Evolutionary conservation across 495 filamentous ascomycete species (phyloP), one percentile per base, ranked within the genome.

Genomic region (Glarea lozoyensis): DNA sequence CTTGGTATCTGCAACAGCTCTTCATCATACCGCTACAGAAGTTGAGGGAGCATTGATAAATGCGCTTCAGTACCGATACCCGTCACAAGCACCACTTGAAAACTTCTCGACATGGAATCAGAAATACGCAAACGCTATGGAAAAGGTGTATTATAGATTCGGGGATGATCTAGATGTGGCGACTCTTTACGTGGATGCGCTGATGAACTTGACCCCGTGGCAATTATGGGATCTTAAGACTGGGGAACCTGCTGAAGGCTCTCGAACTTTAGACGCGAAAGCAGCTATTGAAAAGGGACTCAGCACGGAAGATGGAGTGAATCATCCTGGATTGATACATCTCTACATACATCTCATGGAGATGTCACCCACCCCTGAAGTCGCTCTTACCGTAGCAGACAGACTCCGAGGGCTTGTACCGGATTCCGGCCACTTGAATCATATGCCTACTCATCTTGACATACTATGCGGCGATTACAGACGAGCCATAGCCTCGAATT

Each of bases 261-360:
- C 81, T 3, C 72, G 64, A 16, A 79, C 79, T 1, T 43, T 79
- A 3, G 76, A 84, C 31, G 67, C 66, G 1, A 79, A 76, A 41
- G 39, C 29, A 0, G 64, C 76, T 1, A 61, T 86, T 15, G 76
- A 84, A 24, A 54, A 48, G 3, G 70, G 65, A 1, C 56, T 86
- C 30, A 41, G 59, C 2, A 54, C 53, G 4, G 54, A 66, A 5
- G 64, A 61, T 3, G 62, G 63, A n/a, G 52, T 61, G 2, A 36
- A 46, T 9, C 76, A 84, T 45, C 78, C 81, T 0, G 81, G 80
- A 2, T 57, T 86, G 2, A 53, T 86, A 17, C 81, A 86, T 53
- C 57, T 82, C 2, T 84, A 84, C 46, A 83, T 84, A 41, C 82
- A 86, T 51, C 64, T 83, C 11, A 81, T 82, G 75, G 81, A 86